Evolutionary conservation across 1,284 basidiomycete genomes (phyloP).

Genomic region (Bondarzewia mesenterica): DNA sequence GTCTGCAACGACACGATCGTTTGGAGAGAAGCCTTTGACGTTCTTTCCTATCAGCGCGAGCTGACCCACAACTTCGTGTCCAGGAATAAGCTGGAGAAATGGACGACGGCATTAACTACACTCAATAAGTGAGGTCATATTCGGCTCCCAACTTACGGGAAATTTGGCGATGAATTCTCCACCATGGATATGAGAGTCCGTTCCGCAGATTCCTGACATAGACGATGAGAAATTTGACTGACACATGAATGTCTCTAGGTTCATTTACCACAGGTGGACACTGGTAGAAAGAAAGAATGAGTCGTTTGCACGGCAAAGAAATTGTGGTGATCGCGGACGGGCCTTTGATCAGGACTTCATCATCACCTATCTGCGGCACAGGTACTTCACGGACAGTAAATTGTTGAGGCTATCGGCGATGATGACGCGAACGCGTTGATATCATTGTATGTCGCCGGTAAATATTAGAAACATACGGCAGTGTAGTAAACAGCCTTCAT

Average conservation of each 20-base stretch:
- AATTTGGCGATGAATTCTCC: constrained; percentile 55
- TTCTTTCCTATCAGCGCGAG: constrained; percentile 65
- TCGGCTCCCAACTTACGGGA: constrained; percentile 31
- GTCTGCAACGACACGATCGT: constrained; percentile 79
- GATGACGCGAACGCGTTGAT: no score
- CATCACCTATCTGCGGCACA: constrained; percentile 38
- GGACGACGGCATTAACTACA: background rate
- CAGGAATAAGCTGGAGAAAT: constrained; percentile 65
- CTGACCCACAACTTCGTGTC: constrained; percentile 68
- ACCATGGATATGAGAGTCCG: constrained; percentile 51
- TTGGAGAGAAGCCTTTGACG: constrained; percentile 58
- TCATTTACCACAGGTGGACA: constrained; percentile 20
- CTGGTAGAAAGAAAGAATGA: constrained; percentile 10
- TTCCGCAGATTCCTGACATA: constrained; percentile 47
- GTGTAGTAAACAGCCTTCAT: constrained; percentile 13
- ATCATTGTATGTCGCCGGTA: background rate
- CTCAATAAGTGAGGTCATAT: no score
- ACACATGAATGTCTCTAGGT: constrained; percentile 1
- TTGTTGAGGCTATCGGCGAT: constrained; percentile 20
- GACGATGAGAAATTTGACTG: no score
- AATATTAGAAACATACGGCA: background rate
- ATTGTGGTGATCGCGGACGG: background rate
- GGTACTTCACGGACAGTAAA: constrained; percentile 28
- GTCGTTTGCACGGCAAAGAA: no score
- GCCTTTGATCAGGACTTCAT: constrained; percentile 52